Percentiles rank a stretch among this genome's conserved stretches.
Conservation (phyloP, 495 filamentous ascomycete genomes). For the Daldinia childiae region DNA sequence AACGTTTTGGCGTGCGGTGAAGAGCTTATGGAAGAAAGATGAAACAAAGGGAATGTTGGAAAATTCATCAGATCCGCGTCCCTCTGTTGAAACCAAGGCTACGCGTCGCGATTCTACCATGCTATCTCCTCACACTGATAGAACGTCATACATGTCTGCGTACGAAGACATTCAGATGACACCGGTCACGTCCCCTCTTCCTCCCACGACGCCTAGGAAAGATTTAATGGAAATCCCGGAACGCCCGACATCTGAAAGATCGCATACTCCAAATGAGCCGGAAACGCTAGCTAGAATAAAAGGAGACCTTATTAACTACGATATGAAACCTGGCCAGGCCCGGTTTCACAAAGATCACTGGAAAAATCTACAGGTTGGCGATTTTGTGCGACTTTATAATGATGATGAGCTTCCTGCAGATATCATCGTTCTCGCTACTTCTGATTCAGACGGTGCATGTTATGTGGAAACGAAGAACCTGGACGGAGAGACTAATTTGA, state of each 20-base stretch:
- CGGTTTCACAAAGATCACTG: conserved; percentile 91
- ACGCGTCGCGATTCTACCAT: conserved; percentile 66
- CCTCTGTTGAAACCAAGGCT: conserved; percentile 70
- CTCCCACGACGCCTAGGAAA: conserved; percentile 49
- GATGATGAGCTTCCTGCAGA: conserved; percentile 96
- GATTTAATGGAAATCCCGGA: conserved; percentile 47
- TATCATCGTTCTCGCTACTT: conserved; percentile 93
- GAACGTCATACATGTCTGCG: conserved; percentile 67
- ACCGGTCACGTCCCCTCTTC: conserved; percentile 83
- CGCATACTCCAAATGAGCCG: conserved; percentile 71
- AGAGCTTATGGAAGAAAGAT: conserved; percentile 57
- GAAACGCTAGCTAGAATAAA: conserved; percentile 59
- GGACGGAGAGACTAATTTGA: conserved; percentile 98
- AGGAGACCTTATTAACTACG: conserved; percentile 60
- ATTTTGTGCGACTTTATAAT: conserved; percentile 96
- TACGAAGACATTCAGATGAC: conserved; percentile 88
- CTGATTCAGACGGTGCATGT: conserved; percentile 92
- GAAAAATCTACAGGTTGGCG: conserved; percentile 96
- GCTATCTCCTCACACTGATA: conserved; percentile 61
- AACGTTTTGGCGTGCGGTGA: conserved; percentile 60
- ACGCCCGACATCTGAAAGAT: conserved; percentile 47
- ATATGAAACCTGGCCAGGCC: conserved; percentile 58
- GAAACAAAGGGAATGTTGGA: conserved; percentile 28
- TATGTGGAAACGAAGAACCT: conserved; percentile 98
- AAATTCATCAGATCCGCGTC: conserved; percentile 57